Evolutionary conservation across 225 moss, liverwort and hornwort species (phyloP), one percentile per base, ranked within the genome.

Genomic region (Pleurozium schreberi): DNA sequence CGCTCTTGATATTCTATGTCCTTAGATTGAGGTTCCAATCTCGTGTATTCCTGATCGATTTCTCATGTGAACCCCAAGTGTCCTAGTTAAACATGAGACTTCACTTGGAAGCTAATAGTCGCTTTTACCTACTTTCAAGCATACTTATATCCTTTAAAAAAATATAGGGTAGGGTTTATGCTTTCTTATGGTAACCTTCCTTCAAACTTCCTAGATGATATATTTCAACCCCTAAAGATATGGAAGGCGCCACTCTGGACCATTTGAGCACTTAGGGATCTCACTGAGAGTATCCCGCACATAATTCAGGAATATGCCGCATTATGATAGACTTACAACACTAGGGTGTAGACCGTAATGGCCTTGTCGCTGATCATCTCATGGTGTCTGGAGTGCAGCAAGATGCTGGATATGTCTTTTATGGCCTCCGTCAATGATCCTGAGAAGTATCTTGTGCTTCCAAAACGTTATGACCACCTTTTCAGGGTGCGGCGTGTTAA

Each of bases 401-500:
- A 95, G 85, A 92, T 90, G 88, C 94, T 98, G 47, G 98, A 98
- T 90, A 86, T 94, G 85, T 93, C 96, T 81, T 98, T 98, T 74
- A 86, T 97, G 88, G 57, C 90, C 79, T 87, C 92, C 27, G 88
- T 93, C 74, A 95, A 96, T 83, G 94, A 95, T 89, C 92, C 83
- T 87, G 96, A 96, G 66, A 96, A 95, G 82, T 98, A 94, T 84
- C 65, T 81, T 34, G 95, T 97, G 88, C 94, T 93, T 88, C 97
- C 98, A 66, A 96, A 96, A 87, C 97, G 97, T 87, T 98, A 95
- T 89, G 94, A 98, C 87, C 92, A 94, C 70, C 94, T 98, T 86
- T 98, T 98, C 71, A 96, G 95, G 68, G 93, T 98, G 93, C 96
- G 96, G 33, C 95, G 97, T 83, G 92, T 96, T 61, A 94, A 97